Base-by-base conservation (phyloP, 441 rosid genomes). In the Adansonia gregorii region DNA sequence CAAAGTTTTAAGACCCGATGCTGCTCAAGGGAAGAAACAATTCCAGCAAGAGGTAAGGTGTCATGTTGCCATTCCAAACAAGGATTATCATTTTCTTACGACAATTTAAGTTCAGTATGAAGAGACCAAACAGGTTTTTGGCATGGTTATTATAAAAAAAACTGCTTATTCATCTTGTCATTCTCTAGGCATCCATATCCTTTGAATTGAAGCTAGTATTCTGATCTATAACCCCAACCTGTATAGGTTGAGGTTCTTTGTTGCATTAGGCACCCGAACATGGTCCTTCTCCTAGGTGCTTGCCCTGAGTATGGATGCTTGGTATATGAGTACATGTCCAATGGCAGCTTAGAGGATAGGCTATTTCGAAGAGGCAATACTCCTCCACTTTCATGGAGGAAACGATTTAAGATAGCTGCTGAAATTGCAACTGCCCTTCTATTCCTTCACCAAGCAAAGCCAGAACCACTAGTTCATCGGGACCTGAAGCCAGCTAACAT, bases 401-500 rank as follows among this genome's bases (percentile, higher is more conserved):
- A 61, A 72, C 84, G 94, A 71, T 88, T 90, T 78, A 78, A 82
- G 73, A 89, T 89, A 76, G 89, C 94, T 10, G 82, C 91, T 2
- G 96, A 92, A 83, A 87, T 90, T 49, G 88, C 91, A 1, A 90
- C 94, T 0, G 92, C 89, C 15, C 86, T 92, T 67, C 77, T 87
- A 6, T 92, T 90, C 79, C 91, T 92, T 72, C 96, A 92, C 82
- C 96, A 92, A 74, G 82, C 94, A 41, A 92, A 89, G 84, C 94
- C 94, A 27, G 96, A 92, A 74, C 94, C 96, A 10, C 78, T 92
- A 2, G 96, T 92, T 67, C 96, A 90, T 67, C 86, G 94, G 2
- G 96, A 92, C 79, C 89, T 92, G 52, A 92, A 92, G 81, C 96
- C 96, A 3, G 96, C 92, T 31, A 92, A 92, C 80, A 92, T 92